Evolutionary conservation across 176 grass and related monocot species (phyloP), one percentile per base, ranked within the genome.

Genomic region (Areca catechu): DNA sequence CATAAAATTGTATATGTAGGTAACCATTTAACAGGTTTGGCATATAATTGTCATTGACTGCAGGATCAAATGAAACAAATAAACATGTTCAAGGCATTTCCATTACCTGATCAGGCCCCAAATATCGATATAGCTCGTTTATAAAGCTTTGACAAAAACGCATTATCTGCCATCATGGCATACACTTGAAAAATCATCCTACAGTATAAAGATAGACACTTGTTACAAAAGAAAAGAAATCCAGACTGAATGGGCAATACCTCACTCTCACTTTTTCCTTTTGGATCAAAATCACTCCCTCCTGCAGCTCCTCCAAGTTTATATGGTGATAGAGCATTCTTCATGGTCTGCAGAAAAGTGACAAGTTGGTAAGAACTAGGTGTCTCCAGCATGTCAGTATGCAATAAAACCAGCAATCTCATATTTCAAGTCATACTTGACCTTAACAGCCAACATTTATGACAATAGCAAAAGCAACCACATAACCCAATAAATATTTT

Each of bases 131-230:
- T 48, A 98, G 81, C 55, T 98, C 93, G 68, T 98, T 84, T 88
- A 98, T 92, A 69, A 92, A 98, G 63, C 93, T 98, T 82, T 98
- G 93, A 78, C 93, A 98, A 77, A 98, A 98, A 48, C 87, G 86
- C 87, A 98, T 98, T 65, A 98, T 88, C 93, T 98, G 81, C 7
- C 27, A 89, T 29, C 50, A 70, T 65, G 50, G 19, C 15, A 61
- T 53, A 77, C 60, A 24, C 57, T 48, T 70, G 68, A 66, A 50
- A 75, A 60, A 71, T 67, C 74, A 54, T 55, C 67, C 22, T 16
- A 15, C 6, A 23, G 19, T 24, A 43, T 28, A 3, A 25, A 43
- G n/a, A 54, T 4, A 16, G 19, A 19, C 27, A n/a, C 22, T 48
- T 23, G 43, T 53, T 1, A 16, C 59, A 53, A 76, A 70, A 67